Evolutionary conservation across 768 basidiomycete genomes (phyloP).

Genomic region (Phlegmacium glaucopus): DNA sequence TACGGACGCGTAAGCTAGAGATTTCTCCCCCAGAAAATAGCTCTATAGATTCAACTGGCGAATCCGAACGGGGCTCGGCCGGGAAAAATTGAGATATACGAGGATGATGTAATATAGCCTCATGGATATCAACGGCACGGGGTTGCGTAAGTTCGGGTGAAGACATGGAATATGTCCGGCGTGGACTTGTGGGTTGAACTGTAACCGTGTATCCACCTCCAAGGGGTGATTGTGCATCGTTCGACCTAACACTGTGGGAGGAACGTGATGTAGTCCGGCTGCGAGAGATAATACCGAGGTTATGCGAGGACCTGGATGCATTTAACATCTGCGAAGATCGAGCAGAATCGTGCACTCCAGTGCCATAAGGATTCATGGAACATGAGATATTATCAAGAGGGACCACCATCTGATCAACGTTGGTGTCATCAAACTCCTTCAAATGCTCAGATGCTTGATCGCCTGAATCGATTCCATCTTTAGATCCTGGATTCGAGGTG

Average conservation of each 20-base stretch:
- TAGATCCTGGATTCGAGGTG: too few species aligned
- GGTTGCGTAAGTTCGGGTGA: not conserved
- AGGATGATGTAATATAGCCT: not conserved
- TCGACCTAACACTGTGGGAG: not conserved
- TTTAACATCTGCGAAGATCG: constrained; percentile 20
- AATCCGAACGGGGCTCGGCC: not conserved
- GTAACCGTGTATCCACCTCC: constrained; percentile 1
- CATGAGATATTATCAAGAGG: constrained; percentile 1
- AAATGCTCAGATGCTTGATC: too few species aligned
- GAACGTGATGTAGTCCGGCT: constrained; percentile 3
- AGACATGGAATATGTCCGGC: not conserved
- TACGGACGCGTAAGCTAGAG: not conserved
- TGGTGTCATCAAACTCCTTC: too few species aligned
- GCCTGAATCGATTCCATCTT: too few species aligned
- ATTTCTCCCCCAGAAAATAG: not conserved
- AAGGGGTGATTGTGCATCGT: not conserved
- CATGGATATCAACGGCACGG: too few species aligned
- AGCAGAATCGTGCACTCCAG: constrained; percentile 15
- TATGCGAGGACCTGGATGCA: constrained; percentile 6
- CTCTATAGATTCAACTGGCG: not conserved
- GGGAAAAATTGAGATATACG: not conserved
- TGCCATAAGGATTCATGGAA: constrained; percentile 19
- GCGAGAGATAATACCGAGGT: constrained; percentile 10
- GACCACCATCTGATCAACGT: not conserved
- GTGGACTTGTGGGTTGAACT: not conserved